Evolutionary conservation across 2,329 filamentous ascomycete genomes (phyloP).

Genomic region (Arthrinium puccinioides): DNA sequence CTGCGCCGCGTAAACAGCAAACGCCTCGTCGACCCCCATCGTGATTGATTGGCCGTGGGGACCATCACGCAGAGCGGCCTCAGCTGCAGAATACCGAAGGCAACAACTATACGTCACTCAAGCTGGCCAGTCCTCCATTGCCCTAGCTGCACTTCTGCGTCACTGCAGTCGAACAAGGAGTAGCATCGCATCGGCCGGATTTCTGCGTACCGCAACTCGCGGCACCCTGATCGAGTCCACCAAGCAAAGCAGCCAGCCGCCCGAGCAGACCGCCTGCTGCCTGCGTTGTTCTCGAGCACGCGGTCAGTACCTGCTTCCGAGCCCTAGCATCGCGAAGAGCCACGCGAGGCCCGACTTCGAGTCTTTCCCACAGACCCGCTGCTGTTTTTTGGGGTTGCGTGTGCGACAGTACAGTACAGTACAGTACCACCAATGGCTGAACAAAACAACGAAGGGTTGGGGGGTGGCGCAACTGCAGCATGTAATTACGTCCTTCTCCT

Average conservation of each 20-base stretch:
- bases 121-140: neutral
- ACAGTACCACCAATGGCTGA: slow-evolving; percentile 25
- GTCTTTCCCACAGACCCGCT: neutral
- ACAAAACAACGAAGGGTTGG: slow-evolving; percentile 13
- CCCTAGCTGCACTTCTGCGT: no score
- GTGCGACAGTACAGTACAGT: slow-evolving; percentile 3
- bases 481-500: slow-evolving; percentile 15
- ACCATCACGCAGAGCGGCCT: neutral
- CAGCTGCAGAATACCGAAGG: neutral
- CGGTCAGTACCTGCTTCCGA: no score
- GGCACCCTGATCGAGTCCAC: no score
- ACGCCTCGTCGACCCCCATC: no score
- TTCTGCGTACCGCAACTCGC: neutral
- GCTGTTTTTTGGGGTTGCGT: neutral
- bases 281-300: no score
- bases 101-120: slow-evolving; percentile 1
- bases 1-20: no score
- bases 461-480: slow-evolving; percentile 19
- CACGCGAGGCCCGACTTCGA: neutral
- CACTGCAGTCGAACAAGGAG: no score
- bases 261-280: no score
- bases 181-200: neutral
- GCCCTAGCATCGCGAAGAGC: neutral
- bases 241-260: no score
- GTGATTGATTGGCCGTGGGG: slow-evolving; percentile 1